Evolutionary conservation across 2,329 filamentous ascomycete species (phyloP), one percentile per base, ranked within the genome.

Genomic region (Colletotrichum coccodes): DNA sequence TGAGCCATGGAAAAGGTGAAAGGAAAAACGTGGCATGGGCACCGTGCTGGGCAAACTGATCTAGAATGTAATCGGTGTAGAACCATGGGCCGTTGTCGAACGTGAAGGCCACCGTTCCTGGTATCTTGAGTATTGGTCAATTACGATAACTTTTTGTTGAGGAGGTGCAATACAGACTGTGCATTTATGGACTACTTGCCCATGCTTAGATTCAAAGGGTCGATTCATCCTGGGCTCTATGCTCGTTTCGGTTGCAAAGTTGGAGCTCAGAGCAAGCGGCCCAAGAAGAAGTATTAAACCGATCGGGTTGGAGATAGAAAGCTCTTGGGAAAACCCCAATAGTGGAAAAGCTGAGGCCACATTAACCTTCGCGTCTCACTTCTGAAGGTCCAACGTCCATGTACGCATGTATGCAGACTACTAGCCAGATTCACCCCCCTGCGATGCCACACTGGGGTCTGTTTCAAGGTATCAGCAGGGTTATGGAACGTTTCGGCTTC

Each of bases 21-120:
- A 62, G 60, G 21, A 62, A 62, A 28, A 62, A 62, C 1, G 60
- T 54, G 2, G 60, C 60, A 14, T 26, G n/a, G 5, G 60, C 49
- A 18, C 34, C 26, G 4, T 42, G n/a, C 23, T 54, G 60, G 21
- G 47, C 28, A 9, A 62, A 23, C n/a, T 44, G n/a, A 14, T 42
- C 26, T 30, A 62, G 16, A 16, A 62, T 54, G 38, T 44, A 34
- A 28, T 62, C 38, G 7, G 38, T 56, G 26, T 62, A 34, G 36
- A 28, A 36, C 28, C 47, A 56, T 7, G 60, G 49, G 14, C 38
- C 49, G 30, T 54, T 28, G n/a, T 62, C 36, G n/a, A 62, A 62
- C 6, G 60, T 56, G 12, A 62, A 62, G 21, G 60, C 49, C 1
- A 62, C 60, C 12, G 49, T 62, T 21, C 60, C 60, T 9, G 60